These are phyloP conservation scores for Verticillium longisporum DNA, from an alignment of 2,329 filamentous ascomycete species.

Conservation along the genomic window DNA sequence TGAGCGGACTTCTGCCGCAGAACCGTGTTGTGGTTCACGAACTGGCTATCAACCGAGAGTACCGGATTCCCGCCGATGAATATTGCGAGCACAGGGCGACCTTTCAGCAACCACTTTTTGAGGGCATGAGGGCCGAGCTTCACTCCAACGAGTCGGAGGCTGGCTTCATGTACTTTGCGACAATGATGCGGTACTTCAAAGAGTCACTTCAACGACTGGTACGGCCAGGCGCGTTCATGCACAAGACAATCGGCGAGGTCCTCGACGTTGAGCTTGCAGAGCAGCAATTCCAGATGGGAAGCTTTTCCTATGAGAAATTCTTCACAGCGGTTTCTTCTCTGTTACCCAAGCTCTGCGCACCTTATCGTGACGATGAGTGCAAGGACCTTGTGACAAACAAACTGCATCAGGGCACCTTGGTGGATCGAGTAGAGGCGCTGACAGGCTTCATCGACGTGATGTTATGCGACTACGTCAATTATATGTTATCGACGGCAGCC, in stretches of 20 bases:
- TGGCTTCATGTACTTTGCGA: conserved; percentile 60
- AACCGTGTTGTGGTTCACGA: conserved; percentile 75
- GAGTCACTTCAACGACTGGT: conserved; percentile 67
- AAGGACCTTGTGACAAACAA: conserved; percentile 60
- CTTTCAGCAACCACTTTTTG: conserved; percentile 41
- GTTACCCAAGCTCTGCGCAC: conserved; percentile 73
- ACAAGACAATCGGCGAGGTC: conserved; percentile 67
- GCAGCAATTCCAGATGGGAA: conserved; percentile 61
- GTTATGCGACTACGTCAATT: conserved; percentile 77
- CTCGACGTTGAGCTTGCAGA: conserved; percentile 66
- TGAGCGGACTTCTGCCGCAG: conserved; percentile 54
- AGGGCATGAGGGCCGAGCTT: conserved; percentile 59
- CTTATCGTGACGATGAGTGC: conserved; percentile 71
- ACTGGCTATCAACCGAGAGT: conserved; percentile 72
- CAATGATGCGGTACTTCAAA: conserved; percentile 64
- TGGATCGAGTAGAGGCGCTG: conserved; percentile 69
- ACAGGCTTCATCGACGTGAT: conserved; percentile 71
- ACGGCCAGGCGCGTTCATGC: conserved; percentile 64
- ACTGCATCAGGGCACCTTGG: conserved; percentile 54
- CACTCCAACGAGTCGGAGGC: conserved; percentile 56
- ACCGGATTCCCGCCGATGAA: conserved; percentile 59
- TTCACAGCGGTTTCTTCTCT: conserved; percentile 70
- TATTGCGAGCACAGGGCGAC: conserved; percentile 50
- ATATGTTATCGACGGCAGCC: conserved; percentile 64
- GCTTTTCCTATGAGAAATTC: conserved; percentile 76